These are phyloP conservation scores for Cadophora sp. DNA, from an alignment of 2,329 filamentous ascomycete genomes.

Conservation along the genomic window DNA sequence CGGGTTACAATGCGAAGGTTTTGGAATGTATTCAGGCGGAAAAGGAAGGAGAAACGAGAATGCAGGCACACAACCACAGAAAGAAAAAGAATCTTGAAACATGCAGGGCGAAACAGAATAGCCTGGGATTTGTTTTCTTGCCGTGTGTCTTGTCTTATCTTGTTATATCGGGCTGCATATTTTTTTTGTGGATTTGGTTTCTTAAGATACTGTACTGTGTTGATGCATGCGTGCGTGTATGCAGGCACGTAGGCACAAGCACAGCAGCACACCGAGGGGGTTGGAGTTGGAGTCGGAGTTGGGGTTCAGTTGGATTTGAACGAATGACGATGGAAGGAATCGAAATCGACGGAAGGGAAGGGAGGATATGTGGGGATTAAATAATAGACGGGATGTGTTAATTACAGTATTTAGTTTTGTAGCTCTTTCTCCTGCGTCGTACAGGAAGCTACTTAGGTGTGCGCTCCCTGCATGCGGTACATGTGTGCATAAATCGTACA, in stretches of 20 bases:
- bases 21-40: background rate
- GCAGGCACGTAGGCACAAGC: background rate
- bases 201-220: background rate
- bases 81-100: background rate
- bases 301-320: background rate
- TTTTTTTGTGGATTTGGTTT: background rate
- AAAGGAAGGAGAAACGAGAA: background rate
- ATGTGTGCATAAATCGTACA: background rate
- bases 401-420: too few relatives aligned
- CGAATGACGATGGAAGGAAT: constrained; percentile 1
- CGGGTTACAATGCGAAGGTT: too few relatives aligned
- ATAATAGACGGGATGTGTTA: background rate
- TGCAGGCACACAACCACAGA: background rate
- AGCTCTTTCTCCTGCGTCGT: constrained; percentile 10
- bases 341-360: background rate
- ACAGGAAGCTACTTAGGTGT: constrained; percentile 1
- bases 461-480: background rate
- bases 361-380: background rate
- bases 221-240: background rate
- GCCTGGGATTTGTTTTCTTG: background rate
- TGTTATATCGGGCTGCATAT: too few relatives aligned
- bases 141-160: too few relatives aligned
- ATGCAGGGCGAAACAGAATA: background rate
- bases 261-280: background rate
- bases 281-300: too few relatives aligned